phyloP scores from a whole-genome alignment of 306 rosid species.

The Quercus bicolor region DNA sequence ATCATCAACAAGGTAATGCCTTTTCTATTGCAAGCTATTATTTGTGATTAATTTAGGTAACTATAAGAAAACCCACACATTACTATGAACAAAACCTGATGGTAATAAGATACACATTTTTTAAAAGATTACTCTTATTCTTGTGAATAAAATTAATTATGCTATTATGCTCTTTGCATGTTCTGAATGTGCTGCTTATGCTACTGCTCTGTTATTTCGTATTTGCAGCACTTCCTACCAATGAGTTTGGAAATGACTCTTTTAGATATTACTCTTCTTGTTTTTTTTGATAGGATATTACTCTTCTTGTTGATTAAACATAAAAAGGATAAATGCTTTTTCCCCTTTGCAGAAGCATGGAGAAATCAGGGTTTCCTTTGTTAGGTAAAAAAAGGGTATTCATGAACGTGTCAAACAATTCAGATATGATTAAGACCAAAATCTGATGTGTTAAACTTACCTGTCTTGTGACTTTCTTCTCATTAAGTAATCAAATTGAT shows the following conservation, averaged over 20 bases:
- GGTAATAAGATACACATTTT: background rate
- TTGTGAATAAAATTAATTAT: no score
- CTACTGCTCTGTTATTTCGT: background rate
- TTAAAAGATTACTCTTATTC: background rate
- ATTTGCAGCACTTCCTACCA: background rate
- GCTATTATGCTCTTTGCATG: no score
- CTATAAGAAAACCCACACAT: background rate
- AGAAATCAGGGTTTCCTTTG: background rate
- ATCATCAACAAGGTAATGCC: constrained; percentile 73
- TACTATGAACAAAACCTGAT: background rate
- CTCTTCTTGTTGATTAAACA: background rate
- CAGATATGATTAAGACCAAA: background rate
- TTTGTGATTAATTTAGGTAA: background rate
- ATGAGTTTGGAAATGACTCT: background rate
- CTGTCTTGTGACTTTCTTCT: background rate
- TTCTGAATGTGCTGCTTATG: background rate
- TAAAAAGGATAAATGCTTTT: background rate
- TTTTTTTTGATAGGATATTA: no score
- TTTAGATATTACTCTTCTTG: background rate
- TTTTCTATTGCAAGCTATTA: constrained; percentile 11
- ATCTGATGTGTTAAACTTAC: background rate
- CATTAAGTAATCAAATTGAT: background rate
- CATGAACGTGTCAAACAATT: background rate
- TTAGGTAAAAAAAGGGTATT: background rate
- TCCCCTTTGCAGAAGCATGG: background rate